Conservation (phyloP, 495 filamentous ascomycete genomes). For the Penicillium maclennaniae region DNA sequence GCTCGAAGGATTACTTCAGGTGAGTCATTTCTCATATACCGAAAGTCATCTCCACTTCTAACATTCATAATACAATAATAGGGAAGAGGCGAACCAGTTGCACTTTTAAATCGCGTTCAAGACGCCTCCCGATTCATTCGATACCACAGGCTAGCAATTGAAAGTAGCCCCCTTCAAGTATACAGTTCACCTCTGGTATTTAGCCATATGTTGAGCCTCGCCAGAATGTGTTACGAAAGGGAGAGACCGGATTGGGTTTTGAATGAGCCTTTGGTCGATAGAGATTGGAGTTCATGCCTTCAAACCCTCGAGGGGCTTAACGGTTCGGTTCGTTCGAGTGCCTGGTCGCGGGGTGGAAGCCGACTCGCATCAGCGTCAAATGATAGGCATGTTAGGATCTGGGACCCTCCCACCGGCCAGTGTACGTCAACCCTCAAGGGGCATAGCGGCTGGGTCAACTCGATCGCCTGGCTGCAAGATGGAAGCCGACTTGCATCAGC, state of each 20-base stretch:
- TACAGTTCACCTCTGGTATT: slow-evolving; percentile 32
- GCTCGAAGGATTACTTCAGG: slow-evolving; percentile 7
- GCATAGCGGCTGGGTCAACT: background rate
- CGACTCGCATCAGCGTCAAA: background rate
- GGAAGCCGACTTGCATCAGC: slow-evolving; percentile 7
- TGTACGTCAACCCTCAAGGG: background rate
- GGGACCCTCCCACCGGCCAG: slow-evolving; percentile 3
- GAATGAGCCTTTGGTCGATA: slow-evolving; percentile 8
- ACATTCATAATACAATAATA: background rate
- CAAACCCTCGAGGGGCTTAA: slow-evolving; percentile 11
- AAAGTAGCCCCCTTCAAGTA: slow-evolving; percentile 28
- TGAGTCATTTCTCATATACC: slow-evolving; percentile 1
- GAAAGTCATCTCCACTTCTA: background rate
- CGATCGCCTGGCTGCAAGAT: slow-evolving; percentile 5
- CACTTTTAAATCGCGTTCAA: slow-evolving; percentile 18
- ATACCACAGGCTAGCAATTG: slow-evolving; percentile 20
- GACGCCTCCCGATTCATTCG: slow-evolving; percentile 31
- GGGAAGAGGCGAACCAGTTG: background rate
- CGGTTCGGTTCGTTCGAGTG: background rate
- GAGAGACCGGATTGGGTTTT: slow-evolving; percentile 16
- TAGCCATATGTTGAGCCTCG: slow-evolving; percentile 21
- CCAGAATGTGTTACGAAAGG: slow-evolving; percentile 14
- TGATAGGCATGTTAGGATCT: slow-evolving; percentile 2
- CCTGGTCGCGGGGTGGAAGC: slow-evolving; percentile 2
- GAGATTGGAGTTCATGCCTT: slow-evolving; percentile 14